A percentile compares a stretch with the other conserved stretches of the same genome.
These are phyloP conservation scores for Pseudocercospora vitis DNA, from an alignment of 2,329 filamentous ascomycete species.

Conservation along the genomic window DNA sequence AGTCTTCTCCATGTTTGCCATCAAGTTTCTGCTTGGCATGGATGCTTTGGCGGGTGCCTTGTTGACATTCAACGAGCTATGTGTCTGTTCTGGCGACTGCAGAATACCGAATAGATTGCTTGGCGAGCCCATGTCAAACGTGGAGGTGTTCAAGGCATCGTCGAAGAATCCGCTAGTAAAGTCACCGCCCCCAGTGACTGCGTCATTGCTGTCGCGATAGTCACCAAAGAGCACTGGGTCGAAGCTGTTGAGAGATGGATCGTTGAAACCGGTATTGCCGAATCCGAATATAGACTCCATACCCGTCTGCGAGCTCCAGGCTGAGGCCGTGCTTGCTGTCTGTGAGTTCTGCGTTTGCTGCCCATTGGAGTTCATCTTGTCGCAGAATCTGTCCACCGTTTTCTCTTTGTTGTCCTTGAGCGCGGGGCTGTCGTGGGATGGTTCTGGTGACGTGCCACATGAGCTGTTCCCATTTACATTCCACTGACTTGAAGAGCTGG, in stretches of 20 bases:
- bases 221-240: constrained; percentile 89
- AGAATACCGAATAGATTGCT: constrained; percentile 65
- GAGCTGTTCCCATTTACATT: constrained; percentile 59
- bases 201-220: constrained; percentile 87
- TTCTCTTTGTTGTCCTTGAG: constrained; percentile 50
- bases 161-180: constrained; percentile 78
- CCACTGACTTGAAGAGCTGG: constrained; percentile 53
- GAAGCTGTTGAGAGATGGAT: constrained; percentile 64
- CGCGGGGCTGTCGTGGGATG: constrained; percentile 68
- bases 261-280: constrained; percentile 29
- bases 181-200: constrained; percentile 68
- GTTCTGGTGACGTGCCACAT: constrained; percentile 76
- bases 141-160: constrained; percentile 43
- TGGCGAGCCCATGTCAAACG: constrained; percentile 71
- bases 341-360: constrained; percentile 17
- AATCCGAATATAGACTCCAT: constrained; percentile 24
- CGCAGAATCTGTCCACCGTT: constrained; percentile 46
- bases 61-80: constrained; percentile 18
- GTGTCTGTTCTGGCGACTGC: constrained; percentile 39
- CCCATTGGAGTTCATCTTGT: constrained; percentile 53
- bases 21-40: constrained; percentile 56
- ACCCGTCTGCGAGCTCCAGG: constrained; percentile 22
- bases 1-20: constrained; percentile 74
- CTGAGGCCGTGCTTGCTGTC: constrained; percentile 13
- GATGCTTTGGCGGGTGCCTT: constrained; percentile 14